A percentile compares a stretch with the other conserved stretches of the same genome.
phyloP scores from a whole-genome alignment of 2,329 filamentous ascomycete genomes.

The Paecilomyces fulvus region DNA sequence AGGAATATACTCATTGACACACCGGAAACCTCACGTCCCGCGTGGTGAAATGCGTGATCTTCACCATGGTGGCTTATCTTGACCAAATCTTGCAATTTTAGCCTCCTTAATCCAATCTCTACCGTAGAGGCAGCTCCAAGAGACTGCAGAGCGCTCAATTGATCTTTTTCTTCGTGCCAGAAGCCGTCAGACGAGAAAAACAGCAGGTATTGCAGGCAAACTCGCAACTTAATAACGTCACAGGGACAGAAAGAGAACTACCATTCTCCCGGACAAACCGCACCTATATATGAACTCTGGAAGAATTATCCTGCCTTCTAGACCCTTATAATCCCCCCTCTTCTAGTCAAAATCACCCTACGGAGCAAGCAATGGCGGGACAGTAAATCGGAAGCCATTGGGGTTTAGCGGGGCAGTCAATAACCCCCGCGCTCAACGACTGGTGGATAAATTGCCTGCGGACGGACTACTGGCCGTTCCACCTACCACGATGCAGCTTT shows the following conservation, averaged over 20 bases:
- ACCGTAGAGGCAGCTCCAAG: neutral
- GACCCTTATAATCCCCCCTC: neutral
- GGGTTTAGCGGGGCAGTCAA: neutral
- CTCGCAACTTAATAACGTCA: neutral
- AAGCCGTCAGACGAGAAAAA: neutral
- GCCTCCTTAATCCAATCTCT: neutral
- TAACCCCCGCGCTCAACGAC: neutral
- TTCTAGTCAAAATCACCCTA: neutral
- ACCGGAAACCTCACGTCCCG: constrained; percentile 67
- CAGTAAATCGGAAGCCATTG: neutral
- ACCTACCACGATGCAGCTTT: neutral
- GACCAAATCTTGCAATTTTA: neutral
- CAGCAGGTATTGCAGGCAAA: neutral
- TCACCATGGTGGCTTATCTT: constrained; percentile 39
- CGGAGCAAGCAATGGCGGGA: neutral
- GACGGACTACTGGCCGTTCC: neutral
- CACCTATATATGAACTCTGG: neutral
- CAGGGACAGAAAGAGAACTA: neutral
- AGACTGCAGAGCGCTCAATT: neutral
- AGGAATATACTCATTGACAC: constrained; percentile 13
- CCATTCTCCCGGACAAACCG: neutral
- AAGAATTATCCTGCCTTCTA: neutral
- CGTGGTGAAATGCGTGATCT: constrained; percentile 63
- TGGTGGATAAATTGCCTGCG: neutral
- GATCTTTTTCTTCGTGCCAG: neutral